Conservation (phyloP, 2,329 filamentous ascomycete species). For the Arthrobotrys iridis region DNA sequence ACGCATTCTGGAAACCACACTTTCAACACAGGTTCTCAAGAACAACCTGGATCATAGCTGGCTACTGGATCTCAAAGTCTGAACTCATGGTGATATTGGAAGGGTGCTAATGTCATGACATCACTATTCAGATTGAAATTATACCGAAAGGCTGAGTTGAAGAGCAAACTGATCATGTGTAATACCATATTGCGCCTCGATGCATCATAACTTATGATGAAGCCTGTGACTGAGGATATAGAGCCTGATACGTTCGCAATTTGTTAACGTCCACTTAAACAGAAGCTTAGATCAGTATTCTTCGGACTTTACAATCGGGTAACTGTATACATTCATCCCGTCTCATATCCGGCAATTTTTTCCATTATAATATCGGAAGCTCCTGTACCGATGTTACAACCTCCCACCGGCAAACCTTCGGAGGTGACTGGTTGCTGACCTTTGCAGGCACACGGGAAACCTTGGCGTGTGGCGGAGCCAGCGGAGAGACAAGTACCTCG, state of each 20-base stretch:
- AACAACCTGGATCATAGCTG: too few relatives aligned
- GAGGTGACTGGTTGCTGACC: not conserved
- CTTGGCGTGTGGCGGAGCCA: slow-evolving; percentile 17
- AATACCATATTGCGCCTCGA: slow-evolving; percentile 16
- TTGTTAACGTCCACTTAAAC: not conserved
- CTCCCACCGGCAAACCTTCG: not conserved
- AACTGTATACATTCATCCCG: not conserved
- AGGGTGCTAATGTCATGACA: not conserved
- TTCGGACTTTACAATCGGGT: slow-evolving; percentile 17
- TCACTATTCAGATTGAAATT: not conserved
- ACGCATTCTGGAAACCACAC: slow-evolving; percentile 2
- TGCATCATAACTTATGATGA: not conserved
- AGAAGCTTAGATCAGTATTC: not conserved
- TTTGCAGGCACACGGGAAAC: not conserved
- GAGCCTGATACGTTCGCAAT: not conserved
- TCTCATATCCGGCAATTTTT: not conserved
- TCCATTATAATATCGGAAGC: not conserved
- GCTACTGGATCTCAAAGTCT: too few relatives aligned
- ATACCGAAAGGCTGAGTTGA: not conserved
- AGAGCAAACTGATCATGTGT: not conserved
- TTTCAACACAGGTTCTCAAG: slow-evolving; percentile 7
- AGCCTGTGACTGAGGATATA: not conserved
- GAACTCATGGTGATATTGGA: too few relatives aligned
- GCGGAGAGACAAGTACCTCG: not conserved
- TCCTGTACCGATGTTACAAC: not conserved